Percentiles rank a stretch among this genome's conserved stretches.
Evolutionary conservation across 179 eudicot species (phyloP).

Genomic region (Camellia oleifera): DNA sequence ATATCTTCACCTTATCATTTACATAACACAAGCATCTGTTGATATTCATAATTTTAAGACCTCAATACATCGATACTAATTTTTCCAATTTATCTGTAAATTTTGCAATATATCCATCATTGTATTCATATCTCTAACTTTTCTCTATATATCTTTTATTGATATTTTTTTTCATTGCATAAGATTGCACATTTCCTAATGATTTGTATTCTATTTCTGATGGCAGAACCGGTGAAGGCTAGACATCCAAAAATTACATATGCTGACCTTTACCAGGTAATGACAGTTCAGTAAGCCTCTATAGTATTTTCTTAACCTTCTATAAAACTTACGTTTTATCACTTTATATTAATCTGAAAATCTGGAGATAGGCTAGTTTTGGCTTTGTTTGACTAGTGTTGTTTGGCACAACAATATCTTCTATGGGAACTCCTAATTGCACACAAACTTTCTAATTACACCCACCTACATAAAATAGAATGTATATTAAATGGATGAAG

Average conservation of each 20-base stretch:
- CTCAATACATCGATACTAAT: neutral
- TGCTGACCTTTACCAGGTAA: constrained; percentile 92
- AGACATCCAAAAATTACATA: constrained; percentile 62
- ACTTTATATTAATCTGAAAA: neutral
- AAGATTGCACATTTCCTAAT: neutral
- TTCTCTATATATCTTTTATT: neutral
- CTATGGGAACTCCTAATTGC: neutral
- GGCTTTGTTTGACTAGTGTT: neutral
- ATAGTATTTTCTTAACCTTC: neutral
- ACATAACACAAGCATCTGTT: neutral
- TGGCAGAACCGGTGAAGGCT: constrained; percentile 67
- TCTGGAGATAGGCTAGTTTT: neutral
- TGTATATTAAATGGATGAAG: no score
- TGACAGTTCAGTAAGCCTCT: neutral
- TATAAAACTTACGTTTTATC: neutral
- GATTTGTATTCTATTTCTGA: constrained; percentile 16
- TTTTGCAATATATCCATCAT: neutral
- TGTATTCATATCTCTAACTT: no score
- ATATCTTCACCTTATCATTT: neutral
- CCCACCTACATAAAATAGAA: no score
- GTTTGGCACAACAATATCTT: neutral
- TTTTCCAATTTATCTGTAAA: neutral
- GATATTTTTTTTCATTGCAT: no score
- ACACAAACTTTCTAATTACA: no score
- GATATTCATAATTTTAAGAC: neutral